phyloP scores from a whole-genome alignment of 2,329 filamentous ascomycete species.

The Tolypocladium amazonense region DNA sequence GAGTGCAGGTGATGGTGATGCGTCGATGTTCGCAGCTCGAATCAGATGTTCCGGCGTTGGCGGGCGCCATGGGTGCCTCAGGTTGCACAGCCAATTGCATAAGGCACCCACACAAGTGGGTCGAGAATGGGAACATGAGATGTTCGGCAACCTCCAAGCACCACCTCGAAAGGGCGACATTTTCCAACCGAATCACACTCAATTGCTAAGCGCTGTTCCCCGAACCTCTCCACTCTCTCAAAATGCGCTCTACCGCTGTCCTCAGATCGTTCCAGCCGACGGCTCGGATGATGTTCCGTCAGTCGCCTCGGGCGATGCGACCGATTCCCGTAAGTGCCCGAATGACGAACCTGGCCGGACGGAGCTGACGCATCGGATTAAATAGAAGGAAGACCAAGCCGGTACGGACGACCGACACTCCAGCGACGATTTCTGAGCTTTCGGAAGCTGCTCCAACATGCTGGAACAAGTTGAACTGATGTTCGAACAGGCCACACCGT shows the following conservation, averaged over 20 bases:
- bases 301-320: constrained; percentile 54
- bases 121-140: constrained; percentile 20
- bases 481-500: constrained; percentile 72
- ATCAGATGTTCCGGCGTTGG: constrained; percentile 29
- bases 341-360: constrained; percentile 4
- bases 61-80: constrained; percentile 26
- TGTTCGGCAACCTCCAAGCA: constrained; percentile 21
- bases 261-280: constrained; percentile 59
- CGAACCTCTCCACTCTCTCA: constrained; percentile 24
- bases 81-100: constrained; percentile 24
- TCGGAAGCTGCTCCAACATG: not conserved
- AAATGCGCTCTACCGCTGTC: constrained; percentile 55
- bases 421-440: not conserved
- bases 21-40: constrained; percentile 25
- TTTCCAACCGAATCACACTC: constrained; percentile 21
- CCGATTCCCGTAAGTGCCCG: constrained; percentile 55
- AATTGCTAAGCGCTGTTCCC: constrained; percentile 12
- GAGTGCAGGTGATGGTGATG: constrained; percentile 9
- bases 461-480: not conserved
- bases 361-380: constrained; percentile 14
- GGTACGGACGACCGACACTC: constrained; percentile 34
- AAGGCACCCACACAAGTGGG: constrained; percentile 23
- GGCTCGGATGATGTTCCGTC: constrained; percentile 54
- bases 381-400: constrained; percentile 55
- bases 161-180: constrained; percentile 15